These are phyloP conservation scores for Stemphylium vesicarium DNA, from an alignment of 2,329 filamentous ascomycete species.

Conservation along the genomic window DNA sequence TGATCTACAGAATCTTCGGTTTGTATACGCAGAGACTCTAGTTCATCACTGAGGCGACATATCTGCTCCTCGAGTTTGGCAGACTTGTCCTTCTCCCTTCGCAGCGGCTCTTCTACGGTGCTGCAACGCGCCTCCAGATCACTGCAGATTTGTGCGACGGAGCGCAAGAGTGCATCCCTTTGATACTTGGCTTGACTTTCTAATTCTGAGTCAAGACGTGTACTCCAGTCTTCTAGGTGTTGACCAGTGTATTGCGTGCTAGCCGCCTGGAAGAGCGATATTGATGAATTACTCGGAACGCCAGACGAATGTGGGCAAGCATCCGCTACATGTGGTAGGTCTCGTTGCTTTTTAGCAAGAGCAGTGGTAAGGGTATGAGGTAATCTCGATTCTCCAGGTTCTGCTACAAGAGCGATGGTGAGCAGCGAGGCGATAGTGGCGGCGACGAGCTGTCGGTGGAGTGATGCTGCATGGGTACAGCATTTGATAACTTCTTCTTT, in stretches of 20 bases:
- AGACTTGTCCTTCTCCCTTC: constrained; percentile 51
- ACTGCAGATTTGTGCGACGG: constrained; percentile 60
- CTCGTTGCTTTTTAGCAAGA: constrained; percentile 38
- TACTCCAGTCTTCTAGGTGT: constrained; percentile 57
- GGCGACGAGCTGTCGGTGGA: constrained; percentile 26
- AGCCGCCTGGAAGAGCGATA: constrained; percentile 48
- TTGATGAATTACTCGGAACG: neutral
- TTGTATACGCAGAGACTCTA: constrained; percentile 42
- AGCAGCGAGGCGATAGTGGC: constrained; percentile 40
- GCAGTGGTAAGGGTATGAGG: constrained; percentile 25
- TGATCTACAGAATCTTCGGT: constrained; percentile 32
- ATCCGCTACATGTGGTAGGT: constrained; percentile 12
- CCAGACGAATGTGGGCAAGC: constrained; percentile 27
- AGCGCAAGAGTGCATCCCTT: constrained; percentile 55
- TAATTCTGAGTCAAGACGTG: constrained; percentile 54
- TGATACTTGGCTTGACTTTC: constrained; percentile 48
- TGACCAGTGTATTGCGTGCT: constrained; percentile 45
- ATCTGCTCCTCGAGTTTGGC: constrained; percentile 41
- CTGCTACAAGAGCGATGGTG: constrained; percentile 27
- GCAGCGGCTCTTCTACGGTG: constrained; percentile 61
- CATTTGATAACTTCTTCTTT: constrained; percentile 15
- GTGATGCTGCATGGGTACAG: constrained; percentile 13
- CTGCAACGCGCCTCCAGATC: constrained; percentile 64
- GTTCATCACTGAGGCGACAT: constrained; percentile 42
- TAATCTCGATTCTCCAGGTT: constrained; percentile 22